Evolutionary conservation across 1,284 basidiomycete species (phyloP), one percentile per base, ranked within the genome.

Genomic region (Ceratobasidium sp.): DNA sequence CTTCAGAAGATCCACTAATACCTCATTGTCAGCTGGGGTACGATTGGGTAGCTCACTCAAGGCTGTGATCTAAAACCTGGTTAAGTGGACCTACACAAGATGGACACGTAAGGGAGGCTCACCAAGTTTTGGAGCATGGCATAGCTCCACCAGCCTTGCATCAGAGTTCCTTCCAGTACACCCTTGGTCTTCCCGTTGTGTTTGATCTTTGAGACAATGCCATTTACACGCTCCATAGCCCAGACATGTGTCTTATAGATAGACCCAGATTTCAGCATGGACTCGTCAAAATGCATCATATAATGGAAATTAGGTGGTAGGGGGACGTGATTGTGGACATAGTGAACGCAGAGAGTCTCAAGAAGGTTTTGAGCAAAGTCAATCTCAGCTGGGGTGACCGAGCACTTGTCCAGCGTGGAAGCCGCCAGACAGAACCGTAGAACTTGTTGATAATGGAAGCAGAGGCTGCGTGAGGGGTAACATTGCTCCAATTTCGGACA

Each of bases 261-360:
- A 2, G 47, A 66, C 11, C 44, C 49, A 23, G 30, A 21, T 23
- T 66, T 54, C 4, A 66, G 49, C 2, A 66, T 2, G 18, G 26
- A 66, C 63, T 66, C 63, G 21, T 66, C 63, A 52, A 66, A 21
- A 41, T 66, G 63, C 49, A 66, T 54, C 49, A 66, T 43, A 23
- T 66, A 54, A 18, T 66, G 63, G 32, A 66, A 66, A 30, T 66
- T 66, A 16, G 47, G 63, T 16, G 63, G n/a, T 3, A 66, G 30
- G 0, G 26, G 49, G 1, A 43, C n/a, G 38, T 66, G 52, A 13
- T 54, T 9, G 6, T 1, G 0, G 6, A 43, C 21, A 26, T 66
- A 54, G 21, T 66, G 32, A 14, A 7, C 54, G n/a, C 47, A 66
- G 3, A 66, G 1, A 0, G 63, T 9, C n/a, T 66, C 63, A 6